Evolutionary conservation across 352 stramenopile species (phyloP).

Genomic region (Phytophthora sojae): DNA sequence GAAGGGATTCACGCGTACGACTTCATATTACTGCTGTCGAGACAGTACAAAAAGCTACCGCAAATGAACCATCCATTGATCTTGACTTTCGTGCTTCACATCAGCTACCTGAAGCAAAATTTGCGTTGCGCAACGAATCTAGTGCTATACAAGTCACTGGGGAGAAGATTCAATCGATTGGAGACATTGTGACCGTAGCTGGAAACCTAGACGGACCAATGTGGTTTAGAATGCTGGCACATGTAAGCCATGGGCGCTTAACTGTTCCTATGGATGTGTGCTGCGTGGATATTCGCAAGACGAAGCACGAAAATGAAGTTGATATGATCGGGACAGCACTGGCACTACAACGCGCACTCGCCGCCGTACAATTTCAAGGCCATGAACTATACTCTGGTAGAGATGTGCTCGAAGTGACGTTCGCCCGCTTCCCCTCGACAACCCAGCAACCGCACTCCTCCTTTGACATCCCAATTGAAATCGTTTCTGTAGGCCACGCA

Average conservation of each 20-base stretch:
- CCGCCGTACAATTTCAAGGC: constrained; percentile 18
- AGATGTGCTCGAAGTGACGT: constrained; percentile 20
- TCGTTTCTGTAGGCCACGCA: constrained; percentile 6
- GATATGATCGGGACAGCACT: constrained; percentile 26
- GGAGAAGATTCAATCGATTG: constrained; percentile 7
- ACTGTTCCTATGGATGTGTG: constrained; percentile 30
- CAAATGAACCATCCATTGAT: constrained; percentile 1
- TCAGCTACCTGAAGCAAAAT: background rate
- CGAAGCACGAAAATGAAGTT: constrained; percentile 15
- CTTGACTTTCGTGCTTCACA: constrained; percentile 1
- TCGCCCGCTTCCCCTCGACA: constrained; percentile 13
- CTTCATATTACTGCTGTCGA: constrained; percentile 9
- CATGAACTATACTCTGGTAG: constrained; percentile 18
- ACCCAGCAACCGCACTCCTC: background rate
- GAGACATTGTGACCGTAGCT: constrained; percentile 20
- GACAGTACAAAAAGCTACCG: background rate
- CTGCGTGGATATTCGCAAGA: constrained; percentile 32
- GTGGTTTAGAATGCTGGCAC: constrained; percentile 28
- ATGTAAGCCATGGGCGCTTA: constrained; percentile 26
- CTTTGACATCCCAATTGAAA: constrained; percentile 16
- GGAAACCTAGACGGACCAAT: constrained; percentile 17
- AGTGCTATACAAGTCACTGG: constrained; percentile 11
- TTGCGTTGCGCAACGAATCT: constrained; percentile 6
- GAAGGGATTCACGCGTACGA: background rate
- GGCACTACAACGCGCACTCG: constrained; percentile 23